Conservation (phyloP, 1,139 yeast species). For the Blastobotrys illinoisensis region DNA sequence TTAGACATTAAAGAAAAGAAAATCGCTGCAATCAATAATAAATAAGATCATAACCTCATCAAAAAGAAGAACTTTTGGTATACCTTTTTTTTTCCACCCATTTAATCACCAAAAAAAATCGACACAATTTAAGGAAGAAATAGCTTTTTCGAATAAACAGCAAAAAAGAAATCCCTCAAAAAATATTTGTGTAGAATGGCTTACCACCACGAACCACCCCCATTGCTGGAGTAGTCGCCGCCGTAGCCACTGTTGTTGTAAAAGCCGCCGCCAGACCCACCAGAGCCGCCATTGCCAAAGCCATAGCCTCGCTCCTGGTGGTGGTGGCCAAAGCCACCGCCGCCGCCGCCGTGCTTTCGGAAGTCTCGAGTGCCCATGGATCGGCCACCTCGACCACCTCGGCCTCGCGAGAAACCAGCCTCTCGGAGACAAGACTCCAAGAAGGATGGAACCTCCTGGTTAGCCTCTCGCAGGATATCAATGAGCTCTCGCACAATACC, state of each 20-base stretch:
- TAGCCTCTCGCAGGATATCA: slow-evolving; percentile 88
- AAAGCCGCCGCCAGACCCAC: no score
- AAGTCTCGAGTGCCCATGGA: slow-evolving; percentile 31
- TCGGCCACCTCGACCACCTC: slow-evolving; percentile 37
- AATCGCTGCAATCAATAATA: slow-evolving; percentile 13
- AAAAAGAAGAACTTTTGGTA: neutral
- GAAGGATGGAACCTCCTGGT: slow-evolving; percentile 94
- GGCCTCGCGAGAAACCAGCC: slow-evolving; percentile 52
- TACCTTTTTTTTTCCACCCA: neutral
- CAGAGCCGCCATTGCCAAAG: slow-evolving; percentile 30
- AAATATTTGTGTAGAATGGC: slow-evolving; percentile 7
- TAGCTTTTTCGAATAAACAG: slow-evolving; percentile 14
- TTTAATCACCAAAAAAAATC: neutral
- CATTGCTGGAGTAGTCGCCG: slow-evolving; percentile 34
- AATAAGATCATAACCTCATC: neutral
- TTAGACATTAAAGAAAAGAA: slow-evolving; percentile 12
- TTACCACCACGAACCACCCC: slow-evolving; percentile 21
- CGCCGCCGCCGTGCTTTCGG: slow-evolving; percentile 35
- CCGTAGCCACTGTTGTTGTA: slow-evolving; percentile 24
- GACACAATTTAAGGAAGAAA: slow-evolving; percentile 3
- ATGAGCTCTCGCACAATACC: slow-evolving; percentile 83
- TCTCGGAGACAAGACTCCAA: slow-evolving; percentile 78
- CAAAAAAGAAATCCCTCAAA: slow-evolving; percentile 10
- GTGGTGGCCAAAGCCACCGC: slow-evolving; percentile 20
- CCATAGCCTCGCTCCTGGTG: slow-evolving; percentile 33